Evolutionary conservation across 352 stramenopile genomes (phyloP), one percentile per base, ranked within the genome.

Genomic region (Phytopythium litorale): DNA sequence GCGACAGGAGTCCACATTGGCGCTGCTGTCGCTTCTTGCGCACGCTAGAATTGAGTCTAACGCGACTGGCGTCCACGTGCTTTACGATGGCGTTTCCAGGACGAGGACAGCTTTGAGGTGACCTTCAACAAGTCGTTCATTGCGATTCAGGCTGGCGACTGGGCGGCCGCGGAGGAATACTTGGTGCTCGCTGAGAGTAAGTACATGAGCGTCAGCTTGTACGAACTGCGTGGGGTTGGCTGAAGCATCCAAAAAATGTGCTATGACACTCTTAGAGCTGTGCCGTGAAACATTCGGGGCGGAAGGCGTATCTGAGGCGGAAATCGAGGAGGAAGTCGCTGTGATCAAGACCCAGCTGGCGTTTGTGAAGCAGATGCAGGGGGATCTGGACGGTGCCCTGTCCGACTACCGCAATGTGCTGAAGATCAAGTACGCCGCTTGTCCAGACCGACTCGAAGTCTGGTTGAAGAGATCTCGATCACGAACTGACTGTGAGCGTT

Each of bases 121-220:
- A 79, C 83, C 13, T 94, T 90, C 62, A 94, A 94, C 70, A 91
- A 91, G 70, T 88, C 85, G 60, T 90, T 94, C 58, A 66, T 88
- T n/a, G 75, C 79, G 9, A 87, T 94, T 33, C 79, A 91, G 42
- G 75, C 68, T 18, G 67, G 70, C 38, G 73, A 94, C 60, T 88
- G 76, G 74, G 61, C 66, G 19, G 66, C 60, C 18, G 79, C 85
- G 1, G 71, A 82, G 35, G 61, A 76, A 13, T 66, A 82, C 2
- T 62, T 94, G 42, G 28, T 66, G 19, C 75, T 84, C 60, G 78
- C 83, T 3, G 81, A 94, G 63, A 73, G 85, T 94, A 71, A 51
- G 45, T 13, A 18, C 45, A 8, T 59, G 73, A 74, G 3, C 25
- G 45, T 15, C 30, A 4, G 30, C 42, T 12, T 11, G 5, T 13